Evolutionary conservation across 768 basidiomycete genomes (phyloP).

Genomic region (Vishniacozyma victoriae): DNA sequence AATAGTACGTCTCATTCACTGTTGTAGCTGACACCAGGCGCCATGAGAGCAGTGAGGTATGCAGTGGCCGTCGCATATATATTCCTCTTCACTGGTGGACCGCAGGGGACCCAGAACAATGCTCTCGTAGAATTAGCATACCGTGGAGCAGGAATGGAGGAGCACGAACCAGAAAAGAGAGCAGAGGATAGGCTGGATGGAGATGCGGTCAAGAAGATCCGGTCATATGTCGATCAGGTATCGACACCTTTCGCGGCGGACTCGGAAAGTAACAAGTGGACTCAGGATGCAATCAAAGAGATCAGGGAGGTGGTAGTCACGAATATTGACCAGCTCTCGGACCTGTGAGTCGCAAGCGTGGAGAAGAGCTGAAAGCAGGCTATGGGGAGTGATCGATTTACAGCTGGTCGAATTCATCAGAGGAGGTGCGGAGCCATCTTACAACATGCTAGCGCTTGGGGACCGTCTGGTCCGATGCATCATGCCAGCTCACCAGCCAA

Average conservation of each 20-base stretch:
- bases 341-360: constrained; percentile 21
- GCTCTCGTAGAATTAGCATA: constrained; percentile 16
- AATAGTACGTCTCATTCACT: constrained; percentile 7
- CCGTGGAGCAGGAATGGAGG: constrained; percentile 15
- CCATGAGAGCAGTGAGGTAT: constrained; percentile 19
- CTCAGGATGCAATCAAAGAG: constrained; percentile 18
- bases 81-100: constrained; percentile 15
- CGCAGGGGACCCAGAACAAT: constrained; percentile 1
- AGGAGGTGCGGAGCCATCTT: constrained; percentile 21
- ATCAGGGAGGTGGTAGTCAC: constrained; percentile 18
- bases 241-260: constrained; percentile 21
- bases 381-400: constrained; percentile 23
- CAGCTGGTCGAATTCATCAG: constrained; percentile 23
- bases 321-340: constrained; percentile 14
- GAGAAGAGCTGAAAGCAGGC: no score
- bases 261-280: constrained; percentile 21
- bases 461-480: constrained; percentile 13
- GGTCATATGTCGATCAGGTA: constrained; percentile 19
- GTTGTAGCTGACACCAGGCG: constrained; percentile 1
- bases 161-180: background rate
- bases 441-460: constrained; percentile 21
- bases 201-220: constrained; percentile 8
- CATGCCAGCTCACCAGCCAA: constrained; percentile 8
- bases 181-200: background rate
- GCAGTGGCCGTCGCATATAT: constrained; percentile 20